Evolutionary conservation across 2,329 filamentous ascomycete genomes (phyloP), one percentile per base, ranked within the genome.

Genomic region (Phoma herbarum): DNA sequence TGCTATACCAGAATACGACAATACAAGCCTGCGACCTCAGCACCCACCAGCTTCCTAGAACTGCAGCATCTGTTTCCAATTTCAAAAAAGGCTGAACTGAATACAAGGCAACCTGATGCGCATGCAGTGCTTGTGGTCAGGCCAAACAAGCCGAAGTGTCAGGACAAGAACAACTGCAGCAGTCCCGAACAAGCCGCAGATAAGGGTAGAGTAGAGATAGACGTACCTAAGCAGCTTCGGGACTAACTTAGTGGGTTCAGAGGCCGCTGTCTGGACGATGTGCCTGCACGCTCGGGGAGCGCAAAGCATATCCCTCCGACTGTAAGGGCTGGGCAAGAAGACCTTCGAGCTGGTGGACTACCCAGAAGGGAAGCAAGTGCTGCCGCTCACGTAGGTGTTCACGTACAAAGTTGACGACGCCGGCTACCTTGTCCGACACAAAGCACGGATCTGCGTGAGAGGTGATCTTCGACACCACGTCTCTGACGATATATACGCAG

Each of bases 301-400:
- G 78, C 61, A 83, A 84, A 65, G 79, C 82, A 55, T 83, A 83
- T 56, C 82, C 80, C 3, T 70, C 70, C 41, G 72, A 70, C 51
- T 59, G 56, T 71, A 85, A 83, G 20, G 83, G 82, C 69, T 85
- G 83, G 47, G 82, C 82, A 57, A 86, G n/a, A n/a, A n/a, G n/a
- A n/a, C n/a, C n/a, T n/a, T n/a, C n/a, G n/a, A n/a, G n/a, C n/a
- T n/a, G n/a, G n/a, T n/a, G n/a, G n/a, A n/a, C n/a, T n/a, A n/a
- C n/a, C n/a, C n/a, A n/a, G n/a, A n/a, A n/a, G n/a, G n/a, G n/a
- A n/a, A n/a, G n/a, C n/a, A n/a, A n/a, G n/a, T n/a, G n/a, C n/a
- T n/a, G n/a, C n/a, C n/a, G n/a, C n/a, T n/a, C n/a, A n/a, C n/a
- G n/a, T n/a, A n/a, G n/a, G n/a, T n/a, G n/a, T n/a, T n/a, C n/a